These are phyloP conservation scores for Epichloe elymi DNA, from an alignment of 2,329 filamentous ascomycete genomes.

Conservation along the genomic window DNA sequence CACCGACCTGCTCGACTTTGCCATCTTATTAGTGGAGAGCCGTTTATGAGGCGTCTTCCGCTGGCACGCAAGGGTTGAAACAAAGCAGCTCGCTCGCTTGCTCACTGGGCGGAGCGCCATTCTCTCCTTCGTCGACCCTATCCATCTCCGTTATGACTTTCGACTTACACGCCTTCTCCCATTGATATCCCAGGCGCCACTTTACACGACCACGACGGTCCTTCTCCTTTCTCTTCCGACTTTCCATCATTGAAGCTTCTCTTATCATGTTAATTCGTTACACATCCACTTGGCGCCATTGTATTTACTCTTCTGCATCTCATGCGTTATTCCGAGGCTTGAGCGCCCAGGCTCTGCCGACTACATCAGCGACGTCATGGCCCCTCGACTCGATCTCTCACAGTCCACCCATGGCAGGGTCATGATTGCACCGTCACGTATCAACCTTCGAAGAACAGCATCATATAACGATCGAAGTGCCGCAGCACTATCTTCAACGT, in stretches of 20 bases:
- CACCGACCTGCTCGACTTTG: too few relatives aligned
- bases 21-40: too few relatives aligned
- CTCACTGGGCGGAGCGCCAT: not conserved
- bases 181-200: not conserved
- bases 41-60: too few relatives aligned
- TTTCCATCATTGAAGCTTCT: too few relatives aligned
- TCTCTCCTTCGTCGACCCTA: not conserved
- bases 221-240: not conserved
- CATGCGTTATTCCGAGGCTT: not conserved
- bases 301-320: not conserved
- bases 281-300: too few relatives aligned
- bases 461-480: constrained; percentile 38
- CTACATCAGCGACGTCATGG: constrained; percentile 22
- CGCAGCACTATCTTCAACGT: constrained; percentile 42
- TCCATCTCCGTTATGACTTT: too few relatives aligned
- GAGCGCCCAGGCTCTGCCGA: not conserved
- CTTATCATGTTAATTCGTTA: too few relatives aligned
- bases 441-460: constrained; percentile 46
- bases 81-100: too few relatives aligned
- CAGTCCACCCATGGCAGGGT: constrained; percentile 33
- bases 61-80: too few relatives aligned
- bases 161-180: too few relatives aligned
- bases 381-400: constrained; percentile 32
- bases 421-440: constrained; percentile 38
- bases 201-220: not conserved